These are phyloP conservation scores for Calonectria naviculata DNA, from an alignment of 2,329 filamentous ascomycete genomes.

Conservation along the genomic window DNA sequence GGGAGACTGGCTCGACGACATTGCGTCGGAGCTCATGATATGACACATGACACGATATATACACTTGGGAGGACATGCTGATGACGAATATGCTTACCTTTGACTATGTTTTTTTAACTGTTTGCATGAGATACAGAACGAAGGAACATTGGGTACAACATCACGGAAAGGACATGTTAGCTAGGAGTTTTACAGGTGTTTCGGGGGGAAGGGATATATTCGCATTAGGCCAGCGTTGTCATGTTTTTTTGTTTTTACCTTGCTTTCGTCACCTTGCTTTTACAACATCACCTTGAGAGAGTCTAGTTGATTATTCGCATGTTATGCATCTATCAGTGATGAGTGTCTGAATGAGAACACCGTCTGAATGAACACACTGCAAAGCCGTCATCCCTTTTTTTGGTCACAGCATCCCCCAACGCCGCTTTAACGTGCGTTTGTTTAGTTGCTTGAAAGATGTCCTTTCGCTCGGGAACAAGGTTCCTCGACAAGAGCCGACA, in stretches of 20 bases:
- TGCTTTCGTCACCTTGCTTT: not conserved
- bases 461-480: not conserved
- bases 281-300: not conserved
- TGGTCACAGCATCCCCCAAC: not conserved
- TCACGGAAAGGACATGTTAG: slow-evolving; percentile 1
- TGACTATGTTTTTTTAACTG: not conserved
- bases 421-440: not conserved
- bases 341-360: not conserved
- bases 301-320: not conserved
- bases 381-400: not conserved
- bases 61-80: not conserved
- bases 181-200: not conserved
- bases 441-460: not conserved
- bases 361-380: not conserved
- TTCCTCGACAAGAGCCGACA: not conserved
- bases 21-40: slow-evolving; percentile 46
- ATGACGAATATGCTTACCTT: not conserved
- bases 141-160: not conserved
- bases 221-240: not conserved
- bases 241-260: not conserved
- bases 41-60: slow-evolving; percentile 21
- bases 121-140: not conserved
- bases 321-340: not conserved
- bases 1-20: slow-evolving; percentile 51
- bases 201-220: not conserved